Percentiles rank a stretch among this genome's conserved stretches.
Conservation (phyloP, 2,329 filamentous ascomycete species). For the Hymenoscyphus infarciens region DNA sequence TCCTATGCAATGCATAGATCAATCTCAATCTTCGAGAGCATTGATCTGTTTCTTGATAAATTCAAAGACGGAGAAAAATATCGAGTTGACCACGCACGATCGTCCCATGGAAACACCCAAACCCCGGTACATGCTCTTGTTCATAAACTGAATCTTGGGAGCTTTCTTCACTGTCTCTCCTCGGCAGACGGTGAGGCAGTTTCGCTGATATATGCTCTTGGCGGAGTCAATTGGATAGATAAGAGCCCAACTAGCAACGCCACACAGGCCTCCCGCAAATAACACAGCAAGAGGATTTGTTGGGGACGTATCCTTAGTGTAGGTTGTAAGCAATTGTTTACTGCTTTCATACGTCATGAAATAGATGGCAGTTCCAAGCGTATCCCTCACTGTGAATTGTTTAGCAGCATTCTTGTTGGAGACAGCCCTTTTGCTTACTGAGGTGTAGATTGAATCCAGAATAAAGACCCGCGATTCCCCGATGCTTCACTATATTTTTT, state of each 20-base stretch:
- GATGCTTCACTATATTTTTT: slow-evolving; percentile 70
- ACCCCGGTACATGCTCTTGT: slow-evolving; percentile 75
- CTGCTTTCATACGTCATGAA: slow-evolving; percentile 87
- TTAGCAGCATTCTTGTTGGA: slow-evolving; percentile 11
- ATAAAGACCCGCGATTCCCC: slow-evolving; percentile 71
- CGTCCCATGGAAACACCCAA: slow-evolving; percentile 79
- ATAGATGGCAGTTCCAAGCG: slow-evolving; percentile 78
- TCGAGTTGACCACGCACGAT: slow-evolving; percentile 78
- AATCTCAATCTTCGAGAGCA: slow-evolving; percentile 34
- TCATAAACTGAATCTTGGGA: slow-evolving; percentile 75
- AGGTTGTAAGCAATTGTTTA: slow-evolving; percentile 76
- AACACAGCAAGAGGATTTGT: slow-evolving; percentile 77
- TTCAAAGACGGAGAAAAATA: slow-evolving; percentile 88
- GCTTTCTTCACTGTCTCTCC: slow-evolving; percentile 59
- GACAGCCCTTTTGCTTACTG: slow-evolving; percentile 48
- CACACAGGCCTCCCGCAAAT: slow-evolving; percentile 74
- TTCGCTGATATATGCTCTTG: slow-evolving; percentile 82
- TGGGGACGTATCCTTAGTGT: slow-evolving; percentile 66
- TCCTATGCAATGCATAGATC: slow-evolving; percentile 11
- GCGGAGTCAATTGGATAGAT: slow-evolving; percentile 68
- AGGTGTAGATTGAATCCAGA: slow-evolving; percentile 77
- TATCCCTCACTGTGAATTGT: slow-evolving; percentile 64
- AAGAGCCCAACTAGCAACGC: slow-evolving; percentile 75
- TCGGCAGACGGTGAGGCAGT: slow-evolving; percentile 66
- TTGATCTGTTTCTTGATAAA: slow-evolving; percentile 65